Base-by-base conservation (phyloP, 768 basidiomycete species). In the Tricholoma sp. region DNA sequence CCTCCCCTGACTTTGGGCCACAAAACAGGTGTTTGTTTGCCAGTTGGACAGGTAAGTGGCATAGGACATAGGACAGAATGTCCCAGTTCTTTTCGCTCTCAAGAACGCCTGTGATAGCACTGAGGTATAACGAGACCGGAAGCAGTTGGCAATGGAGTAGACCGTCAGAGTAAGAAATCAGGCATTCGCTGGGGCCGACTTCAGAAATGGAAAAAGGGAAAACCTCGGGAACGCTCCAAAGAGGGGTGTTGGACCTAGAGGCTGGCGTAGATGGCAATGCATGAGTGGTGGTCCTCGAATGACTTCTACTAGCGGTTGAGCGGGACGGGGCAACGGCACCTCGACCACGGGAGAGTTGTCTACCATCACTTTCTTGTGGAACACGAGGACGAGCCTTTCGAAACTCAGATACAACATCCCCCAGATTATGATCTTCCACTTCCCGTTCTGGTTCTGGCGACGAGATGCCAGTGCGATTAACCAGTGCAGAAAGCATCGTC, bases 1-100 rank as follows among this genome's bases (percentile, higher is more conserved):
- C 79, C 12, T 67, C 71, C n/a, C 85, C 77, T 27, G 89, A 85
- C 52, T 84, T 83, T 0, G 91, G 91, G 1, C 97, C 97, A 66
- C 95, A 97, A 70, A 97, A 95, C 53, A 98, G 79, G 65, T 98
- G 94, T 70, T 98, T 98, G 79, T 98, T 98, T 57, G 90, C 78
- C 9, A 98, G 79, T 67, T 98, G 94, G 8, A 85, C 79, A 1
- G 97, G 95, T 0, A 99, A 79, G 72, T 96, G 90, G 66, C 90
- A 93, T 4, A 99, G 78, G 4, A 94, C 77, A 65, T 97, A 98
- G 2, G 94, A 93, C 10, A 97, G 78, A 39, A 98, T 77, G 57
- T 98, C 97, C 95, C 96, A 98, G 59, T 86, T 91, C 47, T 77
- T 81, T 64, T 94, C 94, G 41, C 77, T 76, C 57, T 86, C 82